Percentiles rank a stretch among this genome's conserved stretches.
Conservation (phyloP, 2,329 filamentous ascomycete genomes). For the Botrytis deweyae region DNA sequence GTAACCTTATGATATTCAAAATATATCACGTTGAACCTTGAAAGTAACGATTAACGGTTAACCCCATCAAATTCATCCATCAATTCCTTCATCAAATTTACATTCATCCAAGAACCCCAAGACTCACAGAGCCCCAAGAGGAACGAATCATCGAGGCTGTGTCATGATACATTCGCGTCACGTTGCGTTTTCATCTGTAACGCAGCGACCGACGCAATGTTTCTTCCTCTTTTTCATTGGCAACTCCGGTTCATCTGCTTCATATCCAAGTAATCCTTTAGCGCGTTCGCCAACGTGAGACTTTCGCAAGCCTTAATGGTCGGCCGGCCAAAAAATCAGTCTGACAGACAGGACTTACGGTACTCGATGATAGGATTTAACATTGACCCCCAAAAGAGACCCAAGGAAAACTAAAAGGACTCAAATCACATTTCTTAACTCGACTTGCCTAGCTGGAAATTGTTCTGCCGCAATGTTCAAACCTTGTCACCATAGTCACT, state of each 20-base stretch:
- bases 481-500: neutral
- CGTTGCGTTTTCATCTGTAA: constrained; percentile 20
- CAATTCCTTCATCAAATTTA: neutral
- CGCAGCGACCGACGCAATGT: neutral
- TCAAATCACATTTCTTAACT: neutral
- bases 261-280: constrained; percentile 25
- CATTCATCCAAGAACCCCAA: neutral
- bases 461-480: constrained; percentile 8
- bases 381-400: neutral
- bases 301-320: constrained; percentile 3
- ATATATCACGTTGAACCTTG: neutral
- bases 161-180: constrained; percentile 22
- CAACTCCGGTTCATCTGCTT: neutral
- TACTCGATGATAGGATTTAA: constrained; percentile 14
- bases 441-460: neutral
- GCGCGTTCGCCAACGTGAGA: constrained; percentile 27
- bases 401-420: neutral
- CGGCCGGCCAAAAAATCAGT: constrained; percentile 7
- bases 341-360: constrained; percentile 19
- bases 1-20: neutral
- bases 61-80: neutral
- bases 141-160: constrained; percentile 22
- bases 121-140: neutral
- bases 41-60: no score
- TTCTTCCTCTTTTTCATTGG: neutral